These are phyloP conservation scores for Apiospora koreana DNA, from an alignment of 2,329 filamentous ascomycete species.

Conservation along the genomic window DNA sequence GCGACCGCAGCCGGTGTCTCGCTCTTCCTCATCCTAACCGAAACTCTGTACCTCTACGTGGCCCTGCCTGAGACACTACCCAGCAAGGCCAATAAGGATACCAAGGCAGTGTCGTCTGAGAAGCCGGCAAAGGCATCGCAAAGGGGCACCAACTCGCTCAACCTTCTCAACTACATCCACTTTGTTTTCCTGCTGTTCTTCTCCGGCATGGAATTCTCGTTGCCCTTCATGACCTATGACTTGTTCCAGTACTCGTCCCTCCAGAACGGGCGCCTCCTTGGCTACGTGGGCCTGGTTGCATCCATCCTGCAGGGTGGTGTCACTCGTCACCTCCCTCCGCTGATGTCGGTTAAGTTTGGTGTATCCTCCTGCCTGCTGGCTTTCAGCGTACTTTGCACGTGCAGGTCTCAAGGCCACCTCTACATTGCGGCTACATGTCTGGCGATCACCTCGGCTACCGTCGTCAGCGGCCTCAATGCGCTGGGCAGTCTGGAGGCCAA, in stretches of 20 bases:
- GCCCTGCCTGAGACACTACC: constrained; percentile 86
- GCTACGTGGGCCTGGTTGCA: constrained; percentile 87
- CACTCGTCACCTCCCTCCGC: constrained; percentile 79
- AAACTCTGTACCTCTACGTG: constrained; percentile 85
- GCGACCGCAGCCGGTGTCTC: constrained; percentile 89
- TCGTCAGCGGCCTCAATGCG: constrained; percentile 91
- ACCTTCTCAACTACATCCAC: constrained; percentile 81
- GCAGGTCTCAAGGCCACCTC: constrained; percentile 67
- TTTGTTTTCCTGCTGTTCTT: constrained; percentile 95
- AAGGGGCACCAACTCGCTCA: constrained; percentile 77
- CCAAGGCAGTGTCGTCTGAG: constrained; percentile 23
- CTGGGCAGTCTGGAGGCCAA: constrained; percentile 87
- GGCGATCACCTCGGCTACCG: constrained; percentile 88
- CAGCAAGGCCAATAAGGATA: constrained; percentile 43
- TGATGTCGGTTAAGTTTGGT: constrained; percentile 78
- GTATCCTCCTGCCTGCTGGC: constrained; percentile 75
- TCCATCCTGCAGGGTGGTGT: constrained; percentile 93
- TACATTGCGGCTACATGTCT: constrained; percentile 83
- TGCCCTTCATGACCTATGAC: constrained; percentile 97
- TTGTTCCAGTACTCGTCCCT: constrained; percentile 81
- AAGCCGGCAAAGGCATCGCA: constrained; percentile 26
- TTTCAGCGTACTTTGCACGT: constrained; percentile 75
- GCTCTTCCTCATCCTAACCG: constrained; percentile 77
- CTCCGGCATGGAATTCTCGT: constrained; percentile 95
- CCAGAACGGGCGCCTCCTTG: constrained; percentile 82